Conservation (phyloP, 2,329 filamentous ascomycete genomes). For the Stemphylium vesicarium region DNA sequence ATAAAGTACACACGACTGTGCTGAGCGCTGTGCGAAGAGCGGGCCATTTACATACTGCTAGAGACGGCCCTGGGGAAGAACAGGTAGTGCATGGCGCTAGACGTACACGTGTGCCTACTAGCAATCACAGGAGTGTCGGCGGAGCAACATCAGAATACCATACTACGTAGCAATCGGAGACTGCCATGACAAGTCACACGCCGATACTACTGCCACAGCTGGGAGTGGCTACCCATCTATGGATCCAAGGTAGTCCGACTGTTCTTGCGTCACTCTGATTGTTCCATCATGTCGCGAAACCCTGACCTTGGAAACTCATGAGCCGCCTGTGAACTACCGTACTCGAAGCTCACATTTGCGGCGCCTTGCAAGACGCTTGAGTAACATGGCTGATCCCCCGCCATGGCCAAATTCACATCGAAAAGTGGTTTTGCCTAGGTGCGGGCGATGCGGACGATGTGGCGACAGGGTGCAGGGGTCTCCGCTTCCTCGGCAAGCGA, state of each 20-base stretch:
- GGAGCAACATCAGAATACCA: too few species aligned
- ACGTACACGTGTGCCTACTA: not conserved
- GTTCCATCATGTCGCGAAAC: not conserved
- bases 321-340: not conserved
- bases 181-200: not conserved
- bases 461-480: conserved; percentile 4
- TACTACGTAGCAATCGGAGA: too few species aligned
- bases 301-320: not conserved
- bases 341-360: not conserved
- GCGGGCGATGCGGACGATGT: not conserved
- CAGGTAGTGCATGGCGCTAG: not conserved
- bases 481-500: conserved; percentile 8
- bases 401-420: not conserved
- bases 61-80: not conserved
- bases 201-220: not conserved
- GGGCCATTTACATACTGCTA: not conserved
- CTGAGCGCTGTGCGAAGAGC: not conserved
- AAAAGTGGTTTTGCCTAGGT: not conserved
- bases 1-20: not conserved
- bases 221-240: not conserved
- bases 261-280: not conserved
- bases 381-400: not conserved
- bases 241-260: not conserved
- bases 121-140: not conserved
- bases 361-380: not conserved